Conservation (phyloP, 805 yeast species). For the Geotrichum ghanense region DNA sequence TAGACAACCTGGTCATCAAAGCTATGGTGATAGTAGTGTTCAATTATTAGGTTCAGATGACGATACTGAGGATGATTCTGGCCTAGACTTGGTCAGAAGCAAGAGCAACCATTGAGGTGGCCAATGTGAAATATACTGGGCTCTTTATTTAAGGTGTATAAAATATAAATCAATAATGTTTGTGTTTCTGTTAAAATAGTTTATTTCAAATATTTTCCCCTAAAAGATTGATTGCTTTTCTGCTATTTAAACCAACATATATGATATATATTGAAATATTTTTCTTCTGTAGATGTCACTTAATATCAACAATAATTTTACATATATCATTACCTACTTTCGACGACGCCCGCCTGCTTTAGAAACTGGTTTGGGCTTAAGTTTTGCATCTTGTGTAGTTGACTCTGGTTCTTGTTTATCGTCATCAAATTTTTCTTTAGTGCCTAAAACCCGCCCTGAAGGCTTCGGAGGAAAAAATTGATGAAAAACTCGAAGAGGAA, state of each 20-base stretch:
- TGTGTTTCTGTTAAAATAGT: neutral
- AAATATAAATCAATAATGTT: neutral
- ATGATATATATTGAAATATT: too few species aligned
- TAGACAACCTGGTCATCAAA: constrained; percentile 1
- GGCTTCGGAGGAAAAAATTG: constrained; percentile 12
- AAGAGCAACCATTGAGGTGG: constrained; percentile 5
- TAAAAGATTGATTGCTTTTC: too few species aligned
- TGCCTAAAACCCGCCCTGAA: neutral
- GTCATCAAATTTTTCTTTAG: neutral
- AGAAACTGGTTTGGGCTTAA: constrained; percentile 12
- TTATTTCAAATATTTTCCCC: too few species aligned
- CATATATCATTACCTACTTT: too few species aligned
- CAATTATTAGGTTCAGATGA: constrained; percentile 2
- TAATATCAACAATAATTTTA: too few species aligned
- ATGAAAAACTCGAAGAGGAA: constrained; percentile 13
- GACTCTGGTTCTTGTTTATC: neutral
- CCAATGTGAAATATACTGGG: constrained; percentile 14
- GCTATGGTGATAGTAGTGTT: neutral
- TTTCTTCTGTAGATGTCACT: too few species aligned
- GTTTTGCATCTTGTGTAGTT: constrained; percentile 2
- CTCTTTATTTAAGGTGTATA: neutral
- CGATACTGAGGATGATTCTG: constrained; percentile 7
- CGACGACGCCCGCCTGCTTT: constrained; percentile 13
- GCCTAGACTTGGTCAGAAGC: neutral
- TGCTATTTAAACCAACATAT: too few species aligned